Evolutionary conservation across 2,329 filamentous ascomycete species (phyloP).

Genomic region (Fusarium siculi): DNA sequence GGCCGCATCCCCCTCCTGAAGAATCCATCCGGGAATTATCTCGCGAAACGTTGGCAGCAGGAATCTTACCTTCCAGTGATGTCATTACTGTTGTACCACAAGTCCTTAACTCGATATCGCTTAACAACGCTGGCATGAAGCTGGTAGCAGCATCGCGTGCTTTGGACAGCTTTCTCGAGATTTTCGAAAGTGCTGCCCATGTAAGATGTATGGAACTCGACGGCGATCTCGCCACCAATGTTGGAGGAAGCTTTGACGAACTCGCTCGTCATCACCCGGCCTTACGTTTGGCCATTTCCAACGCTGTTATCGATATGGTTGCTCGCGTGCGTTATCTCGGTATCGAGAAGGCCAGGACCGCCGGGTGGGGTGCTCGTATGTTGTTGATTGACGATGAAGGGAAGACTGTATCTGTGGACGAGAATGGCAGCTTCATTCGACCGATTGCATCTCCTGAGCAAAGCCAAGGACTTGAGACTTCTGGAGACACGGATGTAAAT

Average conservation of each 20-base stretch:
- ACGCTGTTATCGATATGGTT: slow-evolving; percentile 90
- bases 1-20: slow-evolving; percentile 64
- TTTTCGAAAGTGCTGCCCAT: slow-evolving; percentile 94
- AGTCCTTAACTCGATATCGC: slow-evolving; percentile 91
- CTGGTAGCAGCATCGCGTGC: slow-evolving; percentile 86
- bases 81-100: slow-evolving; percentile 88
- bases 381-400: slow-evolving; percentile 70
- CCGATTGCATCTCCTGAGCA: slow-evolving; percentile 47
- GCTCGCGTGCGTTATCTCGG: slow-evolving; percentile 81
- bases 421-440: slow-evolving; percentile 56
- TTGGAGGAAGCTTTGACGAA: slow-evolving; percentile 92
- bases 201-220: slow-evolving; percentile 85
- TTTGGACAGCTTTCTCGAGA: slow-evolving; percentile 88
- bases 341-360: slow-evolving; percentile 72
- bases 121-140: slow-evolving; percentile 88
- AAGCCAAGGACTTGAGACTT: slow-evolving; percentile 52
- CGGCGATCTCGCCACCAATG: slow-evolving; percentile 71
- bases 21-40: slow-evolving; percentile 60
- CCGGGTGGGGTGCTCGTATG: slow-evolving; percentile 83
- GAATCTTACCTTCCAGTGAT: slow-evolving; percentile 88
- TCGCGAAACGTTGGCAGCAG: slow-evolving; percentile 65
- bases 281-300: slow-evolving; percentile 81
- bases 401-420: slow-evolving; percentile 62
- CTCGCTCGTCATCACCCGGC: slow-evolving; percentile 91
- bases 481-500: slow-evolving; percentile 66